Evolutionary conservation across 495 filamentous ascomycete species (phyloP).

Genomic region (Aspergillus mulundensis): DNA sequence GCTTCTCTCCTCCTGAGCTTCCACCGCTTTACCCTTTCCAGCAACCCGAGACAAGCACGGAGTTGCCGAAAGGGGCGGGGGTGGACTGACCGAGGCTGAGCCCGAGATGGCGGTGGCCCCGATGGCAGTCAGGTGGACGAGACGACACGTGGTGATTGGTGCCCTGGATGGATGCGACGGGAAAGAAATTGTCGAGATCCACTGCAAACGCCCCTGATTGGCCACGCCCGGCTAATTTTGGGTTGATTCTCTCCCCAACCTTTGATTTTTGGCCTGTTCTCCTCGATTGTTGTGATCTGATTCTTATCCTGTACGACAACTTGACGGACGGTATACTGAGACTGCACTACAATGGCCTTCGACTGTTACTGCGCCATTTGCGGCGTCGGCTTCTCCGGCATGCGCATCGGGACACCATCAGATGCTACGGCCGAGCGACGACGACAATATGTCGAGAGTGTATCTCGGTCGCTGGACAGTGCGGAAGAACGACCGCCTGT

Average conservation of each 20-base stretch:
- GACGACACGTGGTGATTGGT: not conserved
- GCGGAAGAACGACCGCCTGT: conserved; percentile 2
- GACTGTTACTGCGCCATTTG: conserved; percentile 25
- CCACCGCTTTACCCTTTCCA: not conserved
- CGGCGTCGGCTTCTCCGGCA: conserved; percentile 21
- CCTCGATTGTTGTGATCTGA: not conserved
- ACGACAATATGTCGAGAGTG: conserved; percentile 18
- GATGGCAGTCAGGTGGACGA: not conserved
- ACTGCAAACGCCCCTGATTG: not conserved
- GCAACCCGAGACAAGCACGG: not conserved
- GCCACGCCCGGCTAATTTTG: not conserved
- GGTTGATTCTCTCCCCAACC: not conserved
- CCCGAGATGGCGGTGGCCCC: not conserved
- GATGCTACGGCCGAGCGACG: conserved; percentile 17
- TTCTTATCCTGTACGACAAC: not conserved
- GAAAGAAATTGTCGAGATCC: not conserved
- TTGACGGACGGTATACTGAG: not conserved
- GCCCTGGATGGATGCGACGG: not conserved
- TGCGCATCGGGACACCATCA: conserved; percentile 19
- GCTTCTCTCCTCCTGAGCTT: too few species aligned
- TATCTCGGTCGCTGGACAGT: conserved; percentile 15
- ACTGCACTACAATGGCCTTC: conserved; percentile 14
- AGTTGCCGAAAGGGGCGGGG: not conserved
- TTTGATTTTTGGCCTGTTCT: not conserved
- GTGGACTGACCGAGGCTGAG: not conserved